Evolutionary conservation across 768 basidiomycete species (phyloP), one percentile per base, ranked within the genome.

Genomic region (Ramaria sp.): DNA sequence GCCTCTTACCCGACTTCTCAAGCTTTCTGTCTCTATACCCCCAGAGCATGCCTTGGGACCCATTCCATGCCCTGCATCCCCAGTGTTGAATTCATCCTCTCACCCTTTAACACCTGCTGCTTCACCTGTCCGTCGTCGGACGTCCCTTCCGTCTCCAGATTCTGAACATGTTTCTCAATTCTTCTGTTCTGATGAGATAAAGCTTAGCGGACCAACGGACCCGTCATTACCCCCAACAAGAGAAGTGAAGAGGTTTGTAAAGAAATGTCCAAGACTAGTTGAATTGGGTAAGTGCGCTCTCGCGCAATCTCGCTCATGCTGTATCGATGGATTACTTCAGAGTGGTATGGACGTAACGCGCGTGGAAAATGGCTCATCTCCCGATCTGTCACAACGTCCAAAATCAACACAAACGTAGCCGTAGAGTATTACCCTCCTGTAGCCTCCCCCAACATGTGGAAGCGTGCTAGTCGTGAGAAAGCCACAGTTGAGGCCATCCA

Each of bases 231-330:
- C 72, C 5, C 66, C 65, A 17, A 53, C 69, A 19, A 65, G 72
- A 51, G 72, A 73, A 53, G 63, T 73, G 48, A 72, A 70, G 58
- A 66, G 71, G 31, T 69, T 73, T 59, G 68, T 68, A 43, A 67
- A 70, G 50, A 69, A 69, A 51, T 72, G 67, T 55, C 65, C 70
- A n/a, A 65, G 62, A 55, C 57, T 73, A n/a, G 59, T 62, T 24
- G 42, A 63, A 34, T 53, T 73, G 47, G 68, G 71, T 71, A 59
- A 19, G 65, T 60, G 12, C 19, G 13, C 19, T 22, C 34, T 33
- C 24, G 37, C 19, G 19, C 17, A 22, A 46, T 34, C 31, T 57
- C 22, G 20, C 39, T 48, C 39, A 9, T 20, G 42, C 37, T 50
- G 47, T 42, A 49, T 42, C 45, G 37, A 54, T 48, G 41, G 20